phyloP scores from a whole-genome alignment of 192 early-diverging fungal genomes.

The Cladochytrium replicatum region DNA sequence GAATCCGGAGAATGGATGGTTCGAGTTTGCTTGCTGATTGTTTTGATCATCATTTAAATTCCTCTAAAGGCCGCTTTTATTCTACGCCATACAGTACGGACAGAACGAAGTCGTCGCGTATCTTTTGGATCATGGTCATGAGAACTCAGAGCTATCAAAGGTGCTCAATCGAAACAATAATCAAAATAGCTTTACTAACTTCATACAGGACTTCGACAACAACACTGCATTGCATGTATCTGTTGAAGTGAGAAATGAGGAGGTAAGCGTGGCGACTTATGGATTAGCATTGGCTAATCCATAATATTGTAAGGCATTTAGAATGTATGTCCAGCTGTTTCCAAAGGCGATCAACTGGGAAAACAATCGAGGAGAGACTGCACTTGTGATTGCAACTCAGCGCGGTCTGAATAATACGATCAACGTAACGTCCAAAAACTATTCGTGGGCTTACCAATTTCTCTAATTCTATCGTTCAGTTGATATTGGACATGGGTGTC shows the following conservation, averaged over 20 bases:
- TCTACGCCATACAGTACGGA: constrained; percentile 39
- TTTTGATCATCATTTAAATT: no score
- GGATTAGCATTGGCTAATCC: no score
- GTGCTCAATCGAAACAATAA: no score
- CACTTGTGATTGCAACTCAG: constrained; percentile 33
- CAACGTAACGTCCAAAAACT: constrained; percentile 9
- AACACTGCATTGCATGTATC: constrained; percentile 39
- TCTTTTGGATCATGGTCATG: constrained; percentile 33
- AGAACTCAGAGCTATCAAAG: constrained; percentile 16
- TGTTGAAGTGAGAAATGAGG: constrained; percentile 28
- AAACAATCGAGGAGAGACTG: constrained; percentile 35
- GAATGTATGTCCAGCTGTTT: constrained; percentile 21
- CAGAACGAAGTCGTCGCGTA: constrained; percentile 33
- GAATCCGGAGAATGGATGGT: no score
- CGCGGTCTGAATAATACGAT: constrained; percentile 20
- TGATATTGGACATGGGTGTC: constrained; percentile 30
- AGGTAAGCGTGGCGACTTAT: constrained; percentile 10
- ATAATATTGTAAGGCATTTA: constrained; percentile 17
- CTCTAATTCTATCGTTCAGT: constrained; percentile 4
- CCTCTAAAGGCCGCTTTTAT: constrained; percentile 40
- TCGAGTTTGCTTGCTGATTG: no score
- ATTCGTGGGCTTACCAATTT: neutral
- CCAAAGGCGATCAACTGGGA: no score
- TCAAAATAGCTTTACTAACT: no score
- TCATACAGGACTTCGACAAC: constrained; percentile 29